Evolutionary conservation across 1,284 basidiomycete species (phyloP), one percentile per base, ranked within the genome.

Genomic region (Ustilago sp.): DNA sequence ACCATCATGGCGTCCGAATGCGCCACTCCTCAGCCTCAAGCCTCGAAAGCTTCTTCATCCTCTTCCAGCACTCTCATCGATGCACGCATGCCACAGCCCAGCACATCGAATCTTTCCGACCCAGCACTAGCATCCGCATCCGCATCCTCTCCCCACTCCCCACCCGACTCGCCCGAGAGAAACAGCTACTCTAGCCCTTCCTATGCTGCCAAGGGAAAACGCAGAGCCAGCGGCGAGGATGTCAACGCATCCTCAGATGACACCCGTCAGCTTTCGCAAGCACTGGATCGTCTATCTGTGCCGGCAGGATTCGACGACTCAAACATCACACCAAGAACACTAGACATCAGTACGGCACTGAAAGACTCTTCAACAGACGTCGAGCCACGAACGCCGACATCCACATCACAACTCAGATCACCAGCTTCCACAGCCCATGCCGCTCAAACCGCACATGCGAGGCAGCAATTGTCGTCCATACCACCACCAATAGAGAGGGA

Each of bases 151-250:
- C 23, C 23, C 23, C 23, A 9, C 12, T 57, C 58, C 7, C 35
- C 52, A 23, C 34, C 58, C 11, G 13, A 28, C 4, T 53, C 34
- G 17, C 36, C 54, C 28, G 45, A 55, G 32, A 34, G 4, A 1
- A 38, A 62, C 8, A 28, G 1, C 34, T 65, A 68, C 41, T 8
- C 28, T 1, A 55, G 61, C 39, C 48, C 43, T 1, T 52, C 63
- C 0, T 63, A 70, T 36, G 45, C 35, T 13, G 67, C 60, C 38
- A 74, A 74, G 28, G 72, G 72, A 15, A 74, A 74, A 38, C 39
- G 63, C 12, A 62, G 60, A 48, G 72, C 67, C 8, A 67, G 63
- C 45, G 56, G 67, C 32, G 56, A 66, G 4, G 32, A 59, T 19
- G 32, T 32, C 15, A 9, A 4, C 31, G 35, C 38, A n/a, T 34